A percentile compares a stretch with the other conserved stretches of the same genome.
Conservation (phyloP, 768 basidiomycete genomes). For the Crassisporium funariophilum region DNA sequence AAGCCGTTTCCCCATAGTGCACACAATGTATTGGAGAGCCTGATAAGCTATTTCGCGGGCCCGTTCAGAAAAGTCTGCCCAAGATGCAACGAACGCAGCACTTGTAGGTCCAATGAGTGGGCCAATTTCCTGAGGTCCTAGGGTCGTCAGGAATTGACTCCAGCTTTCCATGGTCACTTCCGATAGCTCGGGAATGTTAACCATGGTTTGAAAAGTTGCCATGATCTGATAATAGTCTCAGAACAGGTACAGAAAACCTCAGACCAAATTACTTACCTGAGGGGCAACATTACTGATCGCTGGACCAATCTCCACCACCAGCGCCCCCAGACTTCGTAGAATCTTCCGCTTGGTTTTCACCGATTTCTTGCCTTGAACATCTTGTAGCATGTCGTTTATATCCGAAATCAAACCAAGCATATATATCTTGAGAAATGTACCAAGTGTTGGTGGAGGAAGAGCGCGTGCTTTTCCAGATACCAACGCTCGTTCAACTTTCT, state of each 20-base stretch:
- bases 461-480: slow-evolving; percentile 28
- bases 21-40: slow-evolving; percentile 71
- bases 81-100: slow-evolving; percentile 78
- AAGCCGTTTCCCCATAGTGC: slow-evolving; percentile 59
- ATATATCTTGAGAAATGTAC: slow-evolving; percentile 67
- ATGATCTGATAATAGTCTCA: slow-evolving; percentile 64
- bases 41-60: slow-evolving; percentile 56
- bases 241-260: background rate
- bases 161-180: slow-evolving; percentile 81
- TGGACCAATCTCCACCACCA: slow-evolving; percentile 72
- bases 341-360: slow-evolving; percentile 72
- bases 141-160: slow-evolving; percentile 70
- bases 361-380: slow-evolving; percentile 76
- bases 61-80: slow-evolving; percentile 60
- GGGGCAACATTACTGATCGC: slow-evolving; percentile 78
- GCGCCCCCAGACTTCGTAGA: slow-evolving; percentile 72
- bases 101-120: slow-evolving; percentile 86
- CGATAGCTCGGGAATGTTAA: slow-evolving; percentile 73
- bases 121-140: slow-evolving; percentile 71
- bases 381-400: slow-evolving; percentile 86
- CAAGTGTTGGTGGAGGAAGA: slow-evolving; percentile 41
- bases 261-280: slow-evolving; percentile 59
- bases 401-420: slow-evolving; percentile 85
- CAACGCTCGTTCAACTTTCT: slow-evolving; percentile 50
- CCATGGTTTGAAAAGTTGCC: slow-evolving; percentile 91